Base-by-base conservation (phyloP, 208 protist species). In the Crithidia acanthocephali region DNA sequence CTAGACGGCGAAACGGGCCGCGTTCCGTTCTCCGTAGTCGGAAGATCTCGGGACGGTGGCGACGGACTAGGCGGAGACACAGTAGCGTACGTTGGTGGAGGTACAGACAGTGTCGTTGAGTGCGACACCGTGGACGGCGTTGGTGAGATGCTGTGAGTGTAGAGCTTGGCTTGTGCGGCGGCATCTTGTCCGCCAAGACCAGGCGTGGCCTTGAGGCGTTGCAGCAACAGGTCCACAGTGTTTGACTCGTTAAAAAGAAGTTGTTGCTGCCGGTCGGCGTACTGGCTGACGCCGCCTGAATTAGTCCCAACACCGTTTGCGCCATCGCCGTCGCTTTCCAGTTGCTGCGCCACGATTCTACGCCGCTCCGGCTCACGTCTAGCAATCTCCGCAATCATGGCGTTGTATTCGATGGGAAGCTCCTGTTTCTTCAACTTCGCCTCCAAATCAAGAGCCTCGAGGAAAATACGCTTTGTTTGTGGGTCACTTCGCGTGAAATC, bases 311-410 rank as follows among this genome's bases (percentile, higher is more conserved):
- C n/a, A 6, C 68, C 16, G 37, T 23, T 7, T 8, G 45, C 4
- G 2, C 30, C 59, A 2, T 4, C 33, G 1, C 23, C 9, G 15
- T 88, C 83, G 4, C 32, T 9, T 67, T 79, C 72, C 27, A 87
- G 56, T 47, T 87, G 83, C 44, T 68, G 72, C 1, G 71, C 62
- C 22, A 87, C 37, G 35, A 80, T 80, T 45, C 68, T 50, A 11
- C 55, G 61, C 0, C 76, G 81, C 42, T 77, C 74, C 8, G 83
- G 72, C 45, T 88, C 80, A 2, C 47, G 45, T 25, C 68, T 8
- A 40, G 64, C 72, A 48, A 93, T 74, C 52, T 80, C 60, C 44
- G 81, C 40, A 15, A 89, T 76, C 50, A 75, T 57, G 13, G 60
- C 40, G 2, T 79, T 62, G 71, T 87, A 85, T 33, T 77, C 52